phyloP scores from a whole-genome alignment of 768 basidiomycete genomes.

The Boletus eberwhitei region DNA sequence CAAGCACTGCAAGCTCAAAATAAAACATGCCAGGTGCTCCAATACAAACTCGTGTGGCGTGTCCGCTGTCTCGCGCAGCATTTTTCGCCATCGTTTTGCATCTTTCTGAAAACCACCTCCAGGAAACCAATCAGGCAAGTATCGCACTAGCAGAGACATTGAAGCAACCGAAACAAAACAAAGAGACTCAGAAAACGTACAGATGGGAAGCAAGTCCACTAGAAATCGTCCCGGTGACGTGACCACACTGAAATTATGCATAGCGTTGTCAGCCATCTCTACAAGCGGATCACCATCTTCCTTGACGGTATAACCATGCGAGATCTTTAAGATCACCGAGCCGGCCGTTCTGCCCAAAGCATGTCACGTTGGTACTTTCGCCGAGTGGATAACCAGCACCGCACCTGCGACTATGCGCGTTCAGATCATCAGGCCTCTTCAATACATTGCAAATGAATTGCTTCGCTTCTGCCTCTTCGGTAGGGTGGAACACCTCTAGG shows the following conservation, averaged over 20 bases:
- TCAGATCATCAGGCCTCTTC: background rate
- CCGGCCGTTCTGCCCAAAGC: constrained; percentile 31
- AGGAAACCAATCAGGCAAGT: constrained; percentile 23
- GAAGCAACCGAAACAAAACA: background rate
- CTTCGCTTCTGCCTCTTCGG: constrained; percentile 3
- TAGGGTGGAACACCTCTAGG: background rate
- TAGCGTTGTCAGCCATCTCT: constrained; percentile 23
- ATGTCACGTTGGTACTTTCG: background rate
- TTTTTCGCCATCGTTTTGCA: constrained; percentile 2
- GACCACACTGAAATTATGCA: constrained; percentile 9
- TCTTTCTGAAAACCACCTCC: constrained; percentile 18
- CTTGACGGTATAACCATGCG: constrained; percentile 36
- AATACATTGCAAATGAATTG: constrained; percentile 3
- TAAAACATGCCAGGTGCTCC: constrained; percentile 13
- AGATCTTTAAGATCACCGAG: constrained; percentile 32
- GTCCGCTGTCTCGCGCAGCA: background rate
- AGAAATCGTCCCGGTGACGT: constrained; percentile 7
- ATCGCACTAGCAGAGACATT: constrained; percentile 2
- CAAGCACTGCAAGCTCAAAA: background rate
- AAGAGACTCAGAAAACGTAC: background rate
- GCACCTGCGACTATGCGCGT: constrained; percentile 7
- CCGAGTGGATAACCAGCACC: background rate
- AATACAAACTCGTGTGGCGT: constrained; percentile 7
- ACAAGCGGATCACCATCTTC: constrained; percentile 33
- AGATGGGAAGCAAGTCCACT: constrained; percentile 7